Conservation (phyloP, 139 green algal genomes). For the Zygnema cylindricum region DNA sequence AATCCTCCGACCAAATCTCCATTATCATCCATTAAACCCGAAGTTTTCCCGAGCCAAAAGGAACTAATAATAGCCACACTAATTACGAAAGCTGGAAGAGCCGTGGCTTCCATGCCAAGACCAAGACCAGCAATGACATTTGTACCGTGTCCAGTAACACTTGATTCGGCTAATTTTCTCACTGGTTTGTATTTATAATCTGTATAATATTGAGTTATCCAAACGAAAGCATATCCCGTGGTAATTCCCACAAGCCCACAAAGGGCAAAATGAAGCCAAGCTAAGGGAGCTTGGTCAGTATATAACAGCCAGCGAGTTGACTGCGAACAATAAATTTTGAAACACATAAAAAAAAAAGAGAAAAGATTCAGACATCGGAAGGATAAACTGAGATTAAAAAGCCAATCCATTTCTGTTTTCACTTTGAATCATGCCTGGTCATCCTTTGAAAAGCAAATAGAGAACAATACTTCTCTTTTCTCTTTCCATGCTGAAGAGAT, state of each 20-base stretch:
- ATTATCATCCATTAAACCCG: conserved; percentile 64
- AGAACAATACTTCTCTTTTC: too few species aligned
- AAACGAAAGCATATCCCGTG: conserved; percentile 72
- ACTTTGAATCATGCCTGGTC: too few species aligned
- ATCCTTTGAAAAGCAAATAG: too few species aligned
- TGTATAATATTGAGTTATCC: conserved; percentile 72
- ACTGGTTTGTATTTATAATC: conserved; percentile 69
- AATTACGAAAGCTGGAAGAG: conserved; percentile 71
- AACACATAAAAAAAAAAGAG: too few species aligned
- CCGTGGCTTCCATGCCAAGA: conserved; percentile 73
- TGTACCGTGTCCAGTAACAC: conserved; percentile 66
- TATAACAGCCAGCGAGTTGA: conserved; percentile 65
- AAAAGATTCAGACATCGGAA: too few species aligned
- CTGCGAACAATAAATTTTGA: too few species aligned
- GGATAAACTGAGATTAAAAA: too few species aligned
- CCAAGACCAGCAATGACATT: conserved; percentile 71
- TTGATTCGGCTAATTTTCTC: conserved; percentile 62
- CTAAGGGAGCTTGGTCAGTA: conserved; percentile 61
- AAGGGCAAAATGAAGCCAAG: conserved; percentile 73
- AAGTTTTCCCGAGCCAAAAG: conserved; percentile 70
- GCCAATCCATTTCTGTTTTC: too few species aligned
- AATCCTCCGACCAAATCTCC: conserved; percentile 55
- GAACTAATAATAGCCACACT: conserved; percentile 65
- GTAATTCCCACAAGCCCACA: conserved; percentile 74
- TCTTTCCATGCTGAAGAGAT: too few species aligned